phyloP scores from a whole-genome alignment of 2,329 filamentous ascomycete genomes.

The Coleophoma cylindrospora region DNA sequence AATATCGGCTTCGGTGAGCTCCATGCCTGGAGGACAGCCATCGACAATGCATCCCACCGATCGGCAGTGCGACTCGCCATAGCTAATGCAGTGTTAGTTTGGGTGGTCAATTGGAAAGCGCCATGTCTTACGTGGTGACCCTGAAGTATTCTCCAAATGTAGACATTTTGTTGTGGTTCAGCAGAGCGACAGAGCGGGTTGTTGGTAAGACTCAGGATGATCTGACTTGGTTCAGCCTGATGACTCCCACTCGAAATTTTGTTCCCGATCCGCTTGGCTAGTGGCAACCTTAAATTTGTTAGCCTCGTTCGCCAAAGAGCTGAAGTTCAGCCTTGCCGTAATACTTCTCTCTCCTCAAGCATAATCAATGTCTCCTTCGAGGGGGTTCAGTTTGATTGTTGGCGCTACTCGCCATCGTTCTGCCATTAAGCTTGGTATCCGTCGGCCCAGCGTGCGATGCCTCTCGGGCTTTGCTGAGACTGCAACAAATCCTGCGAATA shows the following conservation, averaged over 20 bases:
- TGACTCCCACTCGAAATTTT: not conserved
- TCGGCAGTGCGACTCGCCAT: slow-evolving; percentile 85
- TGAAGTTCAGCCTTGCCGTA: too few species aligned
- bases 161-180: slow-evolving; percentile 55
- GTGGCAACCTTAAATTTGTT: too few species aligned
- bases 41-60: slow-evolving; percentile 95
- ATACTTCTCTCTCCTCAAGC: too few species aligned
- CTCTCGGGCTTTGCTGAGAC: slow-evolving; percentile 12
- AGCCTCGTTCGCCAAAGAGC: not conserved
- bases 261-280: too few species aligned
- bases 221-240: not conserved
- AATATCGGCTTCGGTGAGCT: slow-evolving; percentile 80
- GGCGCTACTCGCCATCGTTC: too few species aligned
- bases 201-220: not conserved
- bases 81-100: slow-evolving; percentile 26
- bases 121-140: slow-evolving; percentile 60
- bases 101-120: slow-evolving; percentile 2
- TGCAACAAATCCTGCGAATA: slow-evolving; percentile 34
- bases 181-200: not conserved
- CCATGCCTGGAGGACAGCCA: slow-evolving; percentile 82
- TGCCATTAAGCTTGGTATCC: too few species aligned
- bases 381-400: slow-evolving; percentile 9
- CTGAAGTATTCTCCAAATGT: slow-evolving; percentile 80
- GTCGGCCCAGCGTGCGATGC: slow-evolving; percentile 1
- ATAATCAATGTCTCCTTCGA: slow-evolving; percentile 21